Percentiles rank a stretch among this genome's conserved stretches.
phyloP scores from a whole-genome alignment of 1,284 basidiomycete species.

The Fistulinella cinereoalba region DNA sequence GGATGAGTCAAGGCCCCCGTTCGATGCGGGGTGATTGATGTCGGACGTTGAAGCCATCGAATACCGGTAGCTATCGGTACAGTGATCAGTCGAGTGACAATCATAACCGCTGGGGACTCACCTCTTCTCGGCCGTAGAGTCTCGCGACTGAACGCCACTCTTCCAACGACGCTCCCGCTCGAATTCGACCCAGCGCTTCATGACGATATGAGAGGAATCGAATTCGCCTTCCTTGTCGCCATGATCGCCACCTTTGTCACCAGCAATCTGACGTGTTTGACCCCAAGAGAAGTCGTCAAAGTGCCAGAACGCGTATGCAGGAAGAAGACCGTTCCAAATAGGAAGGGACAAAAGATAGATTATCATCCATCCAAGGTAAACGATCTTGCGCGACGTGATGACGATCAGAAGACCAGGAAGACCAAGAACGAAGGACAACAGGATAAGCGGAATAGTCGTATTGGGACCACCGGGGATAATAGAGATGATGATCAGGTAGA shows the following conservation, averaged over 20 bases:
- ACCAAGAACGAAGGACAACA: slow-evolving; percentile 92
- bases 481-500: slow-evolving; percentile 86
- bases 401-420: slow-evolving; percentile 94
- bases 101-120: slow-evolving; percentile 35
- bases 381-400: slow-evolving; percentile 89
- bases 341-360: slow-evolving; percentile 92
- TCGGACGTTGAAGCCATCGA: slow-evolving; percentile 78
- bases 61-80: slow-evolving; percentile 54
- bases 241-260: slow-evolving; percentile 70
- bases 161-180: slow-evolving; percentile 95
- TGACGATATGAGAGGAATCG: slow-evolving; percentile 93
- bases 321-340: slow-evolving; percentile 94
- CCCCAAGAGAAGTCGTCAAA: slow-evolving; percentile 99
- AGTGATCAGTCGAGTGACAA: slow-evolving; percentile 13
- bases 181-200: slow-evolving; percentile 99
- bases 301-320: slow-evolving; percentile 96
- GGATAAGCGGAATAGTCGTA: slow-evolving; percentile 92
- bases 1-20: slow-evolving; percentile 53
- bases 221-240: slow-evolving; percentile 95
- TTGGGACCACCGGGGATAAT: slow-evolving; percentile 77
- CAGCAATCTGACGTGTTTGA: slow-evolving; percentile 85
- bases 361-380: slow-evolving; percentile 96
- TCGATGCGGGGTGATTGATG: slow-evolving; percentile 52
- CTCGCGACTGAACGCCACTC: slow-evolving; percentile 78
- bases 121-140: slow-evolving; percentile 75